These are phyloP conservation scores for Bruguiera parviflora DNA, from an alignment of 345 rosid genomes.

Conservation along the genomic window DNA sequence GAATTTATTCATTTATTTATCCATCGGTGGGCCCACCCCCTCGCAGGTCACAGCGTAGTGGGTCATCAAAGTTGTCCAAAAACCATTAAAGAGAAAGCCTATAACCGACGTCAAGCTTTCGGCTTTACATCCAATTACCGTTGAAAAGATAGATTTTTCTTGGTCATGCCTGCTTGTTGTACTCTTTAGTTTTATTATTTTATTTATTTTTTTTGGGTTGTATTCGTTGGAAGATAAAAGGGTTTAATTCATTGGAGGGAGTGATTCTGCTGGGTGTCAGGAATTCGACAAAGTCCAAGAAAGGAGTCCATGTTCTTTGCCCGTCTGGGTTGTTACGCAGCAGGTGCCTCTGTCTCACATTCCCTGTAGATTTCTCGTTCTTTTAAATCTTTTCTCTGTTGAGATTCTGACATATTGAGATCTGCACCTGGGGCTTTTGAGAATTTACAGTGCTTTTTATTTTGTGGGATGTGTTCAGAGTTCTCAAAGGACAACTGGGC, in stretches of 20 bases:
- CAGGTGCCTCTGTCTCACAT: conserved; percentile 18
- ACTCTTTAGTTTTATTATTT: no score
- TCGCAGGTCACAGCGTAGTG: no score
- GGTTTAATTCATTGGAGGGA: not conserved
- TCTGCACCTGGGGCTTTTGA: not conserved
- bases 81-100: no score
- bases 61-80: no score
- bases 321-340: conserved; percentile 14
- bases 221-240: not conserved
- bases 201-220: no score
- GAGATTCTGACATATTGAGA: not conserved
- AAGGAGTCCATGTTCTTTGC: conserved; percentile 15
- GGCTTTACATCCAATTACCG: no score
- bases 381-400: not conserved
- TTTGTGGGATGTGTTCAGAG: not conserved
- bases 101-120: no score
- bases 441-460: not conserved
- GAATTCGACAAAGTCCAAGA: conserved; percentile 13
- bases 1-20: no score
- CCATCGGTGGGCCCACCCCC: no score
- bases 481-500: conserved; percentile 10
- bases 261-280: conserved; percentile 3
- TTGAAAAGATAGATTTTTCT: no score
- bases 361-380: not conserved
- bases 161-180: no score